Percentiles rank a stretch among this genome's conserved stretches.
phyloP scores from a whole-genome alignment of 306 rosid species.

The Fragaria nilgerrensis region DNA sequence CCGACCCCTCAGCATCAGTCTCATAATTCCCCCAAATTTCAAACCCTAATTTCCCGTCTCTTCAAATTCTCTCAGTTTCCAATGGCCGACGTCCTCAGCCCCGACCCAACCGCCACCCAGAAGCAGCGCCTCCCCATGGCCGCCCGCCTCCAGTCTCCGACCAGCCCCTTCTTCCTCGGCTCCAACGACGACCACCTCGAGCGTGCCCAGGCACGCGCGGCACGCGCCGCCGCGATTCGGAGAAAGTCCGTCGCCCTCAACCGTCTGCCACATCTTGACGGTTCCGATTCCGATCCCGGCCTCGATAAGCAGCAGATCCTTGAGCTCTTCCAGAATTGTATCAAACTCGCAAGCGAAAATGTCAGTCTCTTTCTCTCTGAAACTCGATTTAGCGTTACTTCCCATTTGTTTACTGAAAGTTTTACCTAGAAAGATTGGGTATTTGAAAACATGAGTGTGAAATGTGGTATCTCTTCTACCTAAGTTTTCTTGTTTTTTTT shows the following conservation, averaged over 20 bases:
- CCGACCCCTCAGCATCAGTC: not conserved
- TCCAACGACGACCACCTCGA: constrained; percentile 88
- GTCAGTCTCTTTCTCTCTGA: constrained; percentile 27
- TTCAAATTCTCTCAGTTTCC: not conserved
- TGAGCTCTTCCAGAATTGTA: constrained; percentile 93
- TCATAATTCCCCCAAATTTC: not conserved
- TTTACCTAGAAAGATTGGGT: not conserved
- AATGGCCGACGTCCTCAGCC: constrained; percentile 75
- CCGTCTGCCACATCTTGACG: constrained; percentile 25
- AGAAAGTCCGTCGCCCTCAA: constrained; percentile 46
- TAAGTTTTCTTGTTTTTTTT: not conserved
- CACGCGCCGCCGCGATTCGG: constrained; percentile 84
- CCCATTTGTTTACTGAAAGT: not conserved
- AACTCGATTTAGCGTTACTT: not conserved
- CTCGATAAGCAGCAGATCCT: constrained; percentile 83
- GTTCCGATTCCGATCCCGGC: constrained; percentile 35
- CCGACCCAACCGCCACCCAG: constrained; percentile 35
- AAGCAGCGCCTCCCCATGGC: constrained; percentile 60
- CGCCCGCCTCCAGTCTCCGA: constrained; percentile 82
- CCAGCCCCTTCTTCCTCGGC: constrained; percentile 74
- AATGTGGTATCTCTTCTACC: not conserved
- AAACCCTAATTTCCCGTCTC: constrained; percentile 21
- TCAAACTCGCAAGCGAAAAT: constrained; percentile 96
- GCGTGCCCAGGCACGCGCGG: constrained; percentile 89
- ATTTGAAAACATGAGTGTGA: not conserved